Conservation (phyloP, 169 alveolate species). For the Plasmodium gonderi region DNA sequence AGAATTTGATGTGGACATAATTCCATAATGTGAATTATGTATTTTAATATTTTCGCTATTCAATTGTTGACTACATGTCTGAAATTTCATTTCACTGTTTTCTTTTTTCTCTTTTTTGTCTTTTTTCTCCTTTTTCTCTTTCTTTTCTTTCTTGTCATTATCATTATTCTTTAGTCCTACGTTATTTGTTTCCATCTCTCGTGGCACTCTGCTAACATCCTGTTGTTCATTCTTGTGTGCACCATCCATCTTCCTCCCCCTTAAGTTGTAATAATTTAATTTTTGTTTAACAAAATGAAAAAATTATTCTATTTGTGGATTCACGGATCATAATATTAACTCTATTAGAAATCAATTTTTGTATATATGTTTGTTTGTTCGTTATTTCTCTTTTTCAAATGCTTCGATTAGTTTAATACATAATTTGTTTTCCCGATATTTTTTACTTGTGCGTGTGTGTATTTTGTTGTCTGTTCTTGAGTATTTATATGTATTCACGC, state of each 20-base stretch:
- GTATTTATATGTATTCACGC: too few relatives aligned
- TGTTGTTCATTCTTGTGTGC: background rate
- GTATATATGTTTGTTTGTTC: background rate
- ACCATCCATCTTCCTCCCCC: constrained; percentile 19
- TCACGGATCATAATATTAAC: background rate
- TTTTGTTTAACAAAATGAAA: background rate
- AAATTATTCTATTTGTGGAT: background rate
- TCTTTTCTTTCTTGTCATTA: background rate
- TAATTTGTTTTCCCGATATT: too few relatives aligned
- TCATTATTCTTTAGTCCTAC: background rate
- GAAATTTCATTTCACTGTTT: background rate
- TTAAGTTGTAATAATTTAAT: background rate
- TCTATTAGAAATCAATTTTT: background rate
- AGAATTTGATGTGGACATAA: background rate
- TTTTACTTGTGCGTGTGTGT: too few relatives aligned
- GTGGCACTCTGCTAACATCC: background rate
- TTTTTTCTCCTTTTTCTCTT: background rate
- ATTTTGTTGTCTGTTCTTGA: too few relatives aligned
- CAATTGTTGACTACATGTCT: constrained; percentile 1
- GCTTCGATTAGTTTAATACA: too few relatives aligned
- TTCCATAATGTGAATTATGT: background rate
- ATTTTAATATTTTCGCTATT: background rate
- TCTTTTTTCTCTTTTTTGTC: background rate
- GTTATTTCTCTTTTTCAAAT: background rate
- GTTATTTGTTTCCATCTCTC: background rate